A percentile compares a stretch with the other conserved stretches of the same genome.
Evolutionary conservation across 2,329 filamentous ascomycete species (phyloP).

Genomic region (Fusarium avenaceum): DNA sequence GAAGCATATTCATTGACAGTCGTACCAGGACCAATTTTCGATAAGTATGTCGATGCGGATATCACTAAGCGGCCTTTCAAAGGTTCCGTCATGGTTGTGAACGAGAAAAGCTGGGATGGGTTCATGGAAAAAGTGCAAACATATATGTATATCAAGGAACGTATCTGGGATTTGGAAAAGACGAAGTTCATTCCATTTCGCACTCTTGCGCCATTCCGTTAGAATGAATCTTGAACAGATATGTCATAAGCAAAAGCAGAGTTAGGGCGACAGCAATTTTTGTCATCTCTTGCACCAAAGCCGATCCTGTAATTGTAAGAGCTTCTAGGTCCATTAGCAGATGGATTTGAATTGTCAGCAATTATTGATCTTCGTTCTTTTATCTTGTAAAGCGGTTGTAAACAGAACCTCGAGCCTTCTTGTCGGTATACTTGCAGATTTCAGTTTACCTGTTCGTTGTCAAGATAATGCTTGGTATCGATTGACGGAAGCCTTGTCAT

Average conservation of each 20-base stretch:
- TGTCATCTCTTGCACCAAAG: background rate
- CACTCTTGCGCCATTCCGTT: constrained; percentile 6
- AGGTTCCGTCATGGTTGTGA: constrained; percentile 10
- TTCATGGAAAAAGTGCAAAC: constrained; percentile 13
- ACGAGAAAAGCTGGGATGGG: constrained; percentile 3
- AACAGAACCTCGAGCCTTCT: too few species aligned
- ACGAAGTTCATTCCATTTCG: constrained; percentile 11
- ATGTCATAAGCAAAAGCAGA: background rate
- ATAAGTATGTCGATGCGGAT: constrained; percentile 2
- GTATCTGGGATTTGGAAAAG: constrained; percentile 10
- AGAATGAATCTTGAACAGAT: background rate
- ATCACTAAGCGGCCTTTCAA: constrained; percentile 11
- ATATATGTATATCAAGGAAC: constrained; percentile 4
- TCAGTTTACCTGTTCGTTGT: background rate
- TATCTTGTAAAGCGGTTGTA: too few species aligned
- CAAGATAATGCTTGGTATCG: background rate
- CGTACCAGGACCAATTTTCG: constrained; percentile 1
- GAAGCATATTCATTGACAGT: background rate
- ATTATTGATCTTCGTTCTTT: too few species aligned
- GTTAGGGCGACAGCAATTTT: background rate
- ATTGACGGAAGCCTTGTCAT: background rate
- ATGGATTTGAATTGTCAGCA: too few species aligned
- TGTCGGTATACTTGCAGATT: background rate
- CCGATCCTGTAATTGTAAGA: too few species aligned
- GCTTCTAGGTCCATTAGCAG: too few species aligned